Conservation (phyloP, 2,329 filamentous ascomycete species). For the Venturia carpophila region DNA sequence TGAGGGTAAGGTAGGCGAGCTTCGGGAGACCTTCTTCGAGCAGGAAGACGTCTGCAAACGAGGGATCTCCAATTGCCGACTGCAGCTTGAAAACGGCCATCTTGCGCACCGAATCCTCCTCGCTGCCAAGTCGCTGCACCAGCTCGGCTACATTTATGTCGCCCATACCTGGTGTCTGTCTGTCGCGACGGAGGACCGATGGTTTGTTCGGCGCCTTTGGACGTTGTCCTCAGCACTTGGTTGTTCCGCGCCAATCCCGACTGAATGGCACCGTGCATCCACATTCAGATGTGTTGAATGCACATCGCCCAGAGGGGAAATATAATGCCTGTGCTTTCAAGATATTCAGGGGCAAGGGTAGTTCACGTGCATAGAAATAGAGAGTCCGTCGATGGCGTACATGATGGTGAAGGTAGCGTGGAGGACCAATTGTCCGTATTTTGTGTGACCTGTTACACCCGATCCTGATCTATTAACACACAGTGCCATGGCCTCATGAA, state of each 20-base stretch:
- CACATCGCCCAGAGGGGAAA: neutral
- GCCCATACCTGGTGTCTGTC: conserved; percentile 37
- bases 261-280: neutral
- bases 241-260: neutral
- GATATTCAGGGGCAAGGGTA: neutral
- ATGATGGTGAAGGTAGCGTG: neutral
- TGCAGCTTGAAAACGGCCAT: conserved; percentile 99
- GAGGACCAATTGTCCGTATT: neutral
- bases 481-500: neutral
- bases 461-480: conserved; percentile 1
- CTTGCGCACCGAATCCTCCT: conserved; percentile 86
- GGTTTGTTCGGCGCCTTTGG: neutral
- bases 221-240: neutral
- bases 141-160: conserved; percentile 49
- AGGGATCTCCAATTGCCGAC: conserved; percentile 86
- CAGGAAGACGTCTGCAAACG: conserved; percentile 95
- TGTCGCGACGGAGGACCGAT: neutral
- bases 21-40: conserved; percentile 76
- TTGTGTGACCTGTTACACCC: neutral
- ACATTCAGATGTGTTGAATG: neutral
- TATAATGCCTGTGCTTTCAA: neutral
- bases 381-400: neutral
- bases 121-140: conserved; percentile 51
- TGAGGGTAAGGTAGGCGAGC: conserved; percentile 74
- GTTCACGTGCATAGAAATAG: neutral